Conservation (phyloP, 1,284 basidiomycete species). For the Malassezia equina region DNA sequence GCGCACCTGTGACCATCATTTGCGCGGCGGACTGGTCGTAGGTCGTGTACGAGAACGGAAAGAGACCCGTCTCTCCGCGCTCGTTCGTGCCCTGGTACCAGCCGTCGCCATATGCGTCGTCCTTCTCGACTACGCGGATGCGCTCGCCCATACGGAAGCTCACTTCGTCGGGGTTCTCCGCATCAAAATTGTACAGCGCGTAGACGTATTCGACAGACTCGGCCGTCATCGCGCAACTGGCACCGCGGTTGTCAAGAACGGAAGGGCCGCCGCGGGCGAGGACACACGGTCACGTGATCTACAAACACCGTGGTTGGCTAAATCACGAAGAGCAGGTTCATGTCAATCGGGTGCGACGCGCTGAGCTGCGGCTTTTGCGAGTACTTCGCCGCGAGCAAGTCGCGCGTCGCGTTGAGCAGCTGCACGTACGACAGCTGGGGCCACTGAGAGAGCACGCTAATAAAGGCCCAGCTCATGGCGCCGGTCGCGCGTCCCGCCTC, state of each 20-base stretch:
- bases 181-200: conserved; percentile 72
- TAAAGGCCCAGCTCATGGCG: conserved; percentile 44
- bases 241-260: not conserved
- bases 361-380: conserved; percentile 49
- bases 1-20: conserved; percentile 23
- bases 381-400: conserved; percentile 41
- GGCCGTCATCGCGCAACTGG: conserved; percentile 8
- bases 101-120: conserved; percentile 88
- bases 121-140: conserved; percentile 81
- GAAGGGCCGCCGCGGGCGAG: not conserved
- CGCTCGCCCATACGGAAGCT: conserved; percentile 73
- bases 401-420: conserved; percentile 38
- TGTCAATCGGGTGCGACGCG: conserved; percentile 42
- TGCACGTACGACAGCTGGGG: conserved; percentile 42
- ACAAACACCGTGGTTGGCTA: not conserved
- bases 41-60: conserved; percentile 77
- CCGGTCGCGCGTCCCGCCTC: conserved; percentile 74
- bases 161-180: conserved; percentile 90
- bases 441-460: conserved; percentile 52
- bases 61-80: conserved; percentile 71
- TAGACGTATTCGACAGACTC: conserved; percentile 36
- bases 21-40: conserved; percentile 22
- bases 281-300: not conserved
- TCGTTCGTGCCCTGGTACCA: conserved; percentile 90
- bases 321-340: conserved; percentile 41